Conservation (phyloP, 2,329 filamentous ascomycete genomes). For the Eurotiales sp. region DNA sequence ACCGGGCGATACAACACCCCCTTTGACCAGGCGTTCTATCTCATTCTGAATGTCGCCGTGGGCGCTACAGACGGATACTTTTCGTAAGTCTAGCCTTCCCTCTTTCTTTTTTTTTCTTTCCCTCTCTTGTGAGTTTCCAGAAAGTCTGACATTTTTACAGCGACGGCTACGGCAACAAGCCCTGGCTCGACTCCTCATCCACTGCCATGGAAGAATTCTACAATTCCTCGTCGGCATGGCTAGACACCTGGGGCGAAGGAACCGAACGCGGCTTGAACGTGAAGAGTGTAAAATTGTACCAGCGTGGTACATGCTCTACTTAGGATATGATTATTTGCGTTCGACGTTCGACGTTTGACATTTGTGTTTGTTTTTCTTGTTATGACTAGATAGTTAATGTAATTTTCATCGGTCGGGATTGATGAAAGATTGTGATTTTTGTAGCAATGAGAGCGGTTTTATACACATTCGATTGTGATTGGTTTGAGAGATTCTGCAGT, state of each 20-base stretch:
- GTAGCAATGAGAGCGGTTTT: no score
- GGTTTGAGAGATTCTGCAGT: no score
- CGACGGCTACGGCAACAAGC: slow-evolving; percentile 11
- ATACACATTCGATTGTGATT: no score
- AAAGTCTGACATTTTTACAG: slow-evolving; percentile 1
- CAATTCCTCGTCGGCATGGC: slow-evolving; percentile 12
- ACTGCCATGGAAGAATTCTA: slow-evolving; percentile 12
- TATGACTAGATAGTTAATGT: no score
- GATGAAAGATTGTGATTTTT: no score
- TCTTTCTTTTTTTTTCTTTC: background rate
- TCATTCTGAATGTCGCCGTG: slow-evolving; percentile 12
- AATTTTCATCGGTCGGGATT: no score
- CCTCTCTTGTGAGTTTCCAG: background rate
- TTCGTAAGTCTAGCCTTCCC: slow-evolving; percentile 3
- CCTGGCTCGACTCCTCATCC: slow-evolving; percentile 9
- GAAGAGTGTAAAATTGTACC: slow-evolving; percentile 11
- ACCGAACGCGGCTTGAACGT: slow-evolving; percentile 10
- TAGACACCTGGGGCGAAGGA: slow-evolving; percentile 10
- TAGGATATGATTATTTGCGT: no score
- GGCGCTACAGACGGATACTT: slow-evolving; percentile 10
- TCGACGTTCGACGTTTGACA: background rate
- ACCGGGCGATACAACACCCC: slow-evolving; percentile 12
- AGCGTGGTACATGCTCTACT: slow-evolving; percentile 7
- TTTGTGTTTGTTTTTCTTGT: background rate
- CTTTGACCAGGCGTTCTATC: slow-evolving; percentile 12